These are phyloP conservation scores for Aspergillus pseudoviridinutans DNA, from an alignment of 2,329 filamentous ascomycete species.

Conservation along the genomic window DNA sequence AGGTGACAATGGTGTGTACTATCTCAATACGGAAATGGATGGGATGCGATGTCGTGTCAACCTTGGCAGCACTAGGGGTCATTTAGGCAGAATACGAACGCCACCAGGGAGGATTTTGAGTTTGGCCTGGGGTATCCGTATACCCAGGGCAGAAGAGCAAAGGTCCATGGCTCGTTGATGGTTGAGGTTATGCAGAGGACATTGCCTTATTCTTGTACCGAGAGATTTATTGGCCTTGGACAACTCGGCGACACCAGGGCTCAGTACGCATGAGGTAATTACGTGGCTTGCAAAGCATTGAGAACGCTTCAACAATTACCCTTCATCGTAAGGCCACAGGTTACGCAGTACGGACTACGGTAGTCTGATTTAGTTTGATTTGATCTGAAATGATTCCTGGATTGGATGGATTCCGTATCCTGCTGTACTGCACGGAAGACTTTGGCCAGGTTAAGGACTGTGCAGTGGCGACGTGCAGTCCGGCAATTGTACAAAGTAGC, in stretches of 20 bases:
- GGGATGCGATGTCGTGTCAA: background rate
- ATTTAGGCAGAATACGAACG: slow-evolving; percentile 11
- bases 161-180: too few species aligned
- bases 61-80: slow-evolving; percentile 3
- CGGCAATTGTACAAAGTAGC: background rate
- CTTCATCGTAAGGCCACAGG: too few species aligned
- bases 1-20: too few species aligned
- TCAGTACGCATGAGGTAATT: background rate
- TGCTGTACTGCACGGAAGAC: background rate
- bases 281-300: too few species aligned
- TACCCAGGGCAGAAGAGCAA: too few species aligned
- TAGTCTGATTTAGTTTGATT: too few species aligned
- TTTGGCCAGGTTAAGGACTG: background rate
- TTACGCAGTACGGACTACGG: too few species aligned
- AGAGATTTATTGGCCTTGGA: too few species aligned
- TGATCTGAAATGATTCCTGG: background rate
- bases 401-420: too few species aligned
- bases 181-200: too few species aligned
- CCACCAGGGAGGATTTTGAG: background rate
- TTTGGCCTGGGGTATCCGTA: background rate
- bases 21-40: background rate
- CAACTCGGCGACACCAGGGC: background rate
- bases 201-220: too few species aligned
- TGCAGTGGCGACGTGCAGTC: background rate
- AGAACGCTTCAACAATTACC: too few species aligned